Conservation (phyloP, 2,329 filamentous ascomycete genomes). For the Basipetospora chlamydospora region DNA sequence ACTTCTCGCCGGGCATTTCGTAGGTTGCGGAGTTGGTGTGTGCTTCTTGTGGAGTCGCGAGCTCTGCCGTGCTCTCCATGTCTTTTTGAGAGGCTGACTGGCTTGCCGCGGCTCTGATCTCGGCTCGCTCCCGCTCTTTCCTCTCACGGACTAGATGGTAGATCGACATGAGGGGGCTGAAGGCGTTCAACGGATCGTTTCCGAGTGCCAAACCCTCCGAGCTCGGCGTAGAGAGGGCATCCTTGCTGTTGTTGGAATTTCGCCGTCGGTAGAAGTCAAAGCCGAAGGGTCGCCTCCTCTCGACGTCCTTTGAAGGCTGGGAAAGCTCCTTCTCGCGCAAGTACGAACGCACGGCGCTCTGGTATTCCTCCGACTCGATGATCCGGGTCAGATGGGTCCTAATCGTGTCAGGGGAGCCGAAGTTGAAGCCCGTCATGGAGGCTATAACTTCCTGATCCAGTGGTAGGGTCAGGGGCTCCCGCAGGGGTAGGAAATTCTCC, state of each 20-base stretch:
- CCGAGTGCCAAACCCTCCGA: constrained; percentile 72
- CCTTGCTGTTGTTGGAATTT: constrained; percentile 77
- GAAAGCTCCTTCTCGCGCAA: constrained; percentile 50
- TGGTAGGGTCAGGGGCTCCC: constrained; percentile 75
- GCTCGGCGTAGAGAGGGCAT: constrained; percentile 74
- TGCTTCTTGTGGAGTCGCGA: constrained; percentile 69
- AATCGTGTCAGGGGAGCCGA: constrained; percentile 76
- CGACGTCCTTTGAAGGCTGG: constrained; percentile 46
- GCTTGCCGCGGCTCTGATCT: constrained; percentile 6
- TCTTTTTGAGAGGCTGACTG: constrained; percentile 22
- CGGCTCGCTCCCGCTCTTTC: constrained; percentile 57
- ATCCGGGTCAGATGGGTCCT: constrained; percentile 66
- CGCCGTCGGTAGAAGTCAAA: constrained; percentile 96
- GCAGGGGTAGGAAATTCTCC: constrained; percentile 72
- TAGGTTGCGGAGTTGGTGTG: constrained; percentile 77
- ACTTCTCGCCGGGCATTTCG: constrained; percentile 79
- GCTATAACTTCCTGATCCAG: constrained; percentile 72
- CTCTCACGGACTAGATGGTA: constrained; percentile 97
- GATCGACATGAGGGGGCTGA: constrained; percentile 78
- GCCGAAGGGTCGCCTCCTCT: constrained; percentile 72
- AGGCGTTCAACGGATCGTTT: constrained; percentile 82
- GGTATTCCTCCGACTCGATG: constrained; percentile 91
- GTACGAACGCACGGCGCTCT: constrained; percentile 60
- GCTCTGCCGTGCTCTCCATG: constrained; percentile 48
- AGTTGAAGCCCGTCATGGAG: constrained; percentile 97